Percentiles rank a stretch among this genome's conserved stretches.
These are phyloP conservation scores for Picea sitchensis DNA, from an alignment of 75 land plant genomes.

Conservation along the genomic window DNA sequence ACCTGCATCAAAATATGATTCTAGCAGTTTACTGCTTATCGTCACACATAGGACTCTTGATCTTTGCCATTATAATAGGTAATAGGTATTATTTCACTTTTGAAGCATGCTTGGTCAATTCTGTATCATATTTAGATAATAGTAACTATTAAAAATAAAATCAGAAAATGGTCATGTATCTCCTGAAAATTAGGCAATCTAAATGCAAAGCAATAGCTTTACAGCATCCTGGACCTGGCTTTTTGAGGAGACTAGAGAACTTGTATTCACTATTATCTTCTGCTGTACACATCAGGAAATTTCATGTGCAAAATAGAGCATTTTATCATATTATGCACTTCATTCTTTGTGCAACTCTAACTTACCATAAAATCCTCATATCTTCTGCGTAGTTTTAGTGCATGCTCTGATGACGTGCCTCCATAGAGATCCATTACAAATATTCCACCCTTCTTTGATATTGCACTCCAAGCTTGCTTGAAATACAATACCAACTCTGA, in stretches of 20 bases:
- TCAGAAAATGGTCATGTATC: neutral
- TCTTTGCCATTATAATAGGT: no score
- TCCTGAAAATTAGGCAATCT: no score
- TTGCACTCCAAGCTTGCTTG: slow-evolving; percentile 38
- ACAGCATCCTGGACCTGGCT: neutral
- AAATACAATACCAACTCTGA: slow-evolving; percentile 67
- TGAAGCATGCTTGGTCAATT: neutral
- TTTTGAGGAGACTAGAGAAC: neutral
- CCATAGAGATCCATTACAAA: slow-evolving; percentile 96
- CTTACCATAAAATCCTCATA: slow-evolving; percentile 72
- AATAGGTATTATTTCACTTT: no score
- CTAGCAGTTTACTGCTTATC: no score
- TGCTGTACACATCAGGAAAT: no score
- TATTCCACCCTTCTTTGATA: slow-evolving; percentile 73
- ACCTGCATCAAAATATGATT: no score
- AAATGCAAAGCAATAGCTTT: neutral
- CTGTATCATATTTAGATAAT: neutral
- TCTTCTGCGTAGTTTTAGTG: slow-evolving; percentile 60
- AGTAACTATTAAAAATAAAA: neutral
- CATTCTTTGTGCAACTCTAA: neutral
- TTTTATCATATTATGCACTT: neutral
- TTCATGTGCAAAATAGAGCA: neutral
- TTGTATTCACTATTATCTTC: neutral
- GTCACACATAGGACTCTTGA: no score
- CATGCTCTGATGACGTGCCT: slow-evolving; percentile 74